These are phyloP conservation scores for Plasmodium chabaudi DNA, from an alignment of 169 alveolate genomes.

Conservation along the genomic window DNA sequence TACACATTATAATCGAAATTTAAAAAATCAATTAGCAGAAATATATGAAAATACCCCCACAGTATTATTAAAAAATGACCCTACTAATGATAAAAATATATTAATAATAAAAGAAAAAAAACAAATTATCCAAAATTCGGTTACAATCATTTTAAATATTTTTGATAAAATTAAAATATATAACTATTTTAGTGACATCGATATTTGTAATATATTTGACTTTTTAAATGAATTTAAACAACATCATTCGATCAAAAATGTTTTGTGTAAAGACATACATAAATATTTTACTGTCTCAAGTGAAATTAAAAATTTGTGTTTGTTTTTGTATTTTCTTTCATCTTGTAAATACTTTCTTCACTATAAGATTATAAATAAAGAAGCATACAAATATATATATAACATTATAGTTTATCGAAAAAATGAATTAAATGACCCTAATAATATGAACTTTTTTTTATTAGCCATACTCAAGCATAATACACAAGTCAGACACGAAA, in stretches of 20 bases:
- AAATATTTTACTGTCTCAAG: slow-evolving; percentile 58
- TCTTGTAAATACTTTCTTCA: slow-evolving; percentile 1
- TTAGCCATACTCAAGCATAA: slow-evolving; percentile 25
- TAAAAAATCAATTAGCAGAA: slow-evolving; percentile 12
- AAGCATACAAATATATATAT: slow-evolving; percentile 46
- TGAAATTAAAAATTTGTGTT: slow-evolving; percentile 56
- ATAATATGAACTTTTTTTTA: slow-evolving; percentile 56
- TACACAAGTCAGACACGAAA: background rate
- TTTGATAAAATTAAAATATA: slow-evolving; percentile 27
- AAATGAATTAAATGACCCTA: slow-evolving; percentile 29
- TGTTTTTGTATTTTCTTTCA: slow-evolving; percentile 46
- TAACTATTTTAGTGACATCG: slow-evolving; percentile 27
- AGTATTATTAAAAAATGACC: background rate
- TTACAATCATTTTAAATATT: slow-evolving; percentile 44
- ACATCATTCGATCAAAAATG: slow-evolving; percentile 26
- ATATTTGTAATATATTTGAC: slow-evolving; percentile 73
- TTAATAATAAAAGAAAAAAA: slow-evolving; percentile 9
- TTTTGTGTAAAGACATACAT: slow-evolving; percentile 26
- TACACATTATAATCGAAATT: slow-evolving; percentile 53
- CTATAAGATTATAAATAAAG: background rate
- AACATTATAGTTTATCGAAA: slow-evolving; percentile 29
- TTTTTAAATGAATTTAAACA: slow-evolving; percentile 71
- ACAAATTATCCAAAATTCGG: slow-evolving; percentile 16
- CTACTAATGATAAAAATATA: background rate
- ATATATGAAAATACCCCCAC: background rate